Evolutionary conservation across 352 stramenopile genomes (phyloP).

Genomic region (Plasmopara muralis): DNA sequence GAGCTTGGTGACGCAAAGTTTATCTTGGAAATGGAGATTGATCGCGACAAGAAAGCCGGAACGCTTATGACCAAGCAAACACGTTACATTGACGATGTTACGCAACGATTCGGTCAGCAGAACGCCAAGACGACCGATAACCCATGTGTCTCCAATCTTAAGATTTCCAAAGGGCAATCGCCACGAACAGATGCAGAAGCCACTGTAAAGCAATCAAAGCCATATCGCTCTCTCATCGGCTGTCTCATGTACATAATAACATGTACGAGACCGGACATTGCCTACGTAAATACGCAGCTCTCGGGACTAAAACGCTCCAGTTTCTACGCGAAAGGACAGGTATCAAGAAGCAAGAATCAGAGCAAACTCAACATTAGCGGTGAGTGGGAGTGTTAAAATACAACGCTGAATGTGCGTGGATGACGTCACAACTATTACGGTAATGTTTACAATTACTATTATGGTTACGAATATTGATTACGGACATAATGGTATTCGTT

Average conservation of each 20-base stretch:
- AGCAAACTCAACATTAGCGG: neutral
- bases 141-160: constrained; percentile 5
- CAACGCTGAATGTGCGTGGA: neutral
- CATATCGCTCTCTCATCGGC: neutral
- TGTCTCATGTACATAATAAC: neutral
- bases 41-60: constrained; percentile 2
- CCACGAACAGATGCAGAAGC: neutral
- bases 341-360: neutral
- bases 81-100: neutral
- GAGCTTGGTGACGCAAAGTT: constrained; percentile 11
- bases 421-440: neutral
- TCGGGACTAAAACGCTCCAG: neutral
- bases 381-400: neutral
- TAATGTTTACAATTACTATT: neutral
- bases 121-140: constrained; percentile 10
- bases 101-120: constrained; percentile 7
- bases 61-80: constrained; percentile 6
- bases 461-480: neutral
- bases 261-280: neutral
- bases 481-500: neutral
- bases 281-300: neutral
- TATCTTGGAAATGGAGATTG: constrained; percentile 21
- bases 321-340: neutral
- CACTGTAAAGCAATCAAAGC: neutral
- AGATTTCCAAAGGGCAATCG: neutral